Conservation (phyloP, 768 basidiomycete species). For the Leccinum truebloodii region DNA sequence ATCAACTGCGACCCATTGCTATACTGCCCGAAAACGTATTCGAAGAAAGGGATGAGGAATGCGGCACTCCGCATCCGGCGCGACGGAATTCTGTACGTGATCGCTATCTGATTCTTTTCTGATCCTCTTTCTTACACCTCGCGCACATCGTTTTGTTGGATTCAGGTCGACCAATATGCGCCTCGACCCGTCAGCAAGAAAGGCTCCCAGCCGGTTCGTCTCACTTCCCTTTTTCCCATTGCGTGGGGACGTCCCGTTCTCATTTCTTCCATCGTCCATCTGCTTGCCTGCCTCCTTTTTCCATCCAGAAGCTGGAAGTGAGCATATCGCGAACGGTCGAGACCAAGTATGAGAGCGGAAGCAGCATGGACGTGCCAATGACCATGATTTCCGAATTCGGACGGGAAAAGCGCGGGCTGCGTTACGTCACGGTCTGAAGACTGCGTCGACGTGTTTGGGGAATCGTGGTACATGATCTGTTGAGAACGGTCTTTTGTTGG, state of each 20-base stretch:
- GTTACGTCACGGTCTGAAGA: too few species aligned
- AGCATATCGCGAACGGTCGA: slow-evolving; percentile 18
- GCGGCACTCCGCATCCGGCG: background rate
- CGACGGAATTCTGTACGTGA: slow-evolving; percentile 5
- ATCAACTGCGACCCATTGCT: slow-evolving; percentile 6
- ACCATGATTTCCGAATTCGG: background rate
- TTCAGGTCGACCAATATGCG: slow-evolving; percentile 2
- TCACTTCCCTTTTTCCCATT: background rate
- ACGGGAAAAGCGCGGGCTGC: background rate
- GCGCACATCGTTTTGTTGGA: background rate
- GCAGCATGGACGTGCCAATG: background rate
- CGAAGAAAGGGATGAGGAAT: background rate
- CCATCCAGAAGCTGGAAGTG: slow-evolving; percentile 19
- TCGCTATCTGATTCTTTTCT: too few species aligned
- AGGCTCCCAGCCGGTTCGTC: slow-evolving; percentile 12
- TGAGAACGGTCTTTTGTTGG: too few species aligned
- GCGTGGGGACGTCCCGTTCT: background rate
- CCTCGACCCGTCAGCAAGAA: background rate
- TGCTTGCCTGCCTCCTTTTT: background rate
- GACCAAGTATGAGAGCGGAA: slow-evolving; percentile 15
- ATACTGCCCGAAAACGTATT: background rate
- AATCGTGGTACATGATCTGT: too few species aligned
- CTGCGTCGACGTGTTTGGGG: too few species aligned
- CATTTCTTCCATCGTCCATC: background rate
- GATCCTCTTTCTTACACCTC: too few species aligned